These are phyloP conservation scores for Xylaria arbuscula DNA, from an alignment of 2,329 filamentous ascomycete species.

Conservation along the genomic window DNA sequence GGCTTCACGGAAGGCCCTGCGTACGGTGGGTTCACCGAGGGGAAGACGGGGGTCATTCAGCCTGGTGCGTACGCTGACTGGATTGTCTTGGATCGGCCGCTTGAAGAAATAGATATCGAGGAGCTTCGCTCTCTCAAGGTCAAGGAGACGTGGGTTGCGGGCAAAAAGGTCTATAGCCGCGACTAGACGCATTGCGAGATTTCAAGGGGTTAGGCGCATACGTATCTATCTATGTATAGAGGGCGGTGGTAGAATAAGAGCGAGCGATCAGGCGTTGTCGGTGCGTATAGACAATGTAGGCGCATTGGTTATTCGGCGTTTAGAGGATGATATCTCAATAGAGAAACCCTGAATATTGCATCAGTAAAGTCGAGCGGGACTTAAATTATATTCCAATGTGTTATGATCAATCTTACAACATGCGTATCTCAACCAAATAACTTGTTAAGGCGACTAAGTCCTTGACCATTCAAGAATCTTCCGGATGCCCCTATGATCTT, in stretches of 20 bases:
- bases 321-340: neutral
- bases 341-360: neutral
- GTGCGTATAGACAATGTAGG: neutral
- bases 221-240: neutral
- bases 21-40: constrained; percentile 69
- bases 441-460: too few species aligned
- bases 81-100: constrained; percentile 72
- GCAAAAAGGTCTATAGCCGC: constrained; percentile 59
- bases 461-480: too few species aligned
- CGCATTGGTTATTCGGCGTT: neutral
- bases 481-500: too few species aligned
- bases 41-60: constrained; percentile 67
- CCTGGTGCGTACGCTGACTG: constrained; percentile 74
- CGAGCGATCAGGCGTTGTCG: neutral
- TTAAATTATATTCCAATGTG: too few species aligned
- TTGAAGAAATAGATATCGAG: constrained; percentile 63
- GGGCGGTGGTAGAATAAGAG: neutral
- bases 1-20: constrained; percentile 72
- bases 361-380: neutral
- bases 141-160: constrained; percentile 75
- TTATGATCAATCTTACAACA: too few species aligned
- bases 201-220: neutral
- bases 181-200: constrained; percentile 10
- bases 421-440: too few species aligned
- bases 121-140: constrained; percentile 66